Percentiles rank a stretch among this genome's conserved stretches.
phyloP scores from a whole-genome alignment of 2,329 filamentous ascomycete species.

The Scedosporium apiospermum region DNA sequence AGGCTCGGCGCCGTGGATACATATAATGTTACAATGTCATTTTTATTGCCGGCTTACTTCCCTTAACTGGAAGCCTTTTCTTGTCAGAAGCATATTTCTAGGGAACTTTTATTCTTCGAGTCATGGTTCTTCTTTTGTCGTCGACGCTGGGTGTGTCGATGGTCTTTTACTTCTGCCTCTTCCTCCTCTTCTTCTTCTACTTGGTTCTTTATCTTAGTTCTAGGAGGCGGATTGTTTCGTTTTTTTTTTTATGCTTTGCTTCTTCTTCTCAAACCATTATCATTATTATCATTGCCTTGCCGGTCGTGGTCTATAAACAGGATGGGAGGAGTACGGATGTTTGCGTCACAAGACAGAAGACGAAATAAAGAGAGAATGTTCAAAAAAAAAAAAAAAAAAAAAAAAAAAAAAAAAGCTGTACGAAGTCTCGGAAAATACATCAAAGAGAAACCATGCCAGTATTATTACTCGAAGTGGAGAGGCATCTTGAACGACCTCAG shows the following conservation, averaged over 20 bases:
- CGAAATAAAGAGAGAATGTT: not conserved
- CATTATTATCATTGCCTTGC: not conserved
- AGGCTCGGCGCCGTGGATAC: not conserved
- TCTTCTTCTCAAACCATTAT: not conserved
- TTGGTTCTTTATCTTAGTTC: slow-evolving; percentile 3
- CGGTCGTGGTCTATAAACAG: not conserved
- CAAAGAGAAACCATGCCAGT: no score
- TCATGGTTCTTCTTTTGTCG: not conserved
- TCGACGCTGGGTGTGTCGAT: not conserved
- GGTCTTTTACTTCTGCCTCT: not conserved
- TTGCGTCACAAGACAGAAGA: not conserved
- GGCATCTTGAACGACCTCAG: no score
- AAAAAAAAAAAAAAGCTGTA: not conserved
- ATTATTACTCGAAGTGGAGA: no score
- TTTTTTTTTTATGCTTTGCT: slow-evolving; percentile 2
- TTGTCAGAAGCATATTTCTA: not conserved
- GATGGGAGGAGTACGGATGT: not conserved
- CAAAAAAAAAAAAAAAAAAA: not conserved
- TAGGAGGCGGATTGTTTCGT: not conserved
- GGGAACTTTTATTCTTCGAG: not conserved
- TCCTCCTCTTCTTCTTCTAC: not conserved
- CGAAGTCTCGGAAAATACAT: not conserved
- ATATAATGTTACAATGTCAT: not conserved
- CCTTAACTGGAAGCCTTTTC: not conserved
- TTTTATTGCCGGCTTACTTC: not conserved